Conservation (phyloP, 768 basidiomycete genomes). For the button mushroom (Agaricus bisporus) region DNA sequence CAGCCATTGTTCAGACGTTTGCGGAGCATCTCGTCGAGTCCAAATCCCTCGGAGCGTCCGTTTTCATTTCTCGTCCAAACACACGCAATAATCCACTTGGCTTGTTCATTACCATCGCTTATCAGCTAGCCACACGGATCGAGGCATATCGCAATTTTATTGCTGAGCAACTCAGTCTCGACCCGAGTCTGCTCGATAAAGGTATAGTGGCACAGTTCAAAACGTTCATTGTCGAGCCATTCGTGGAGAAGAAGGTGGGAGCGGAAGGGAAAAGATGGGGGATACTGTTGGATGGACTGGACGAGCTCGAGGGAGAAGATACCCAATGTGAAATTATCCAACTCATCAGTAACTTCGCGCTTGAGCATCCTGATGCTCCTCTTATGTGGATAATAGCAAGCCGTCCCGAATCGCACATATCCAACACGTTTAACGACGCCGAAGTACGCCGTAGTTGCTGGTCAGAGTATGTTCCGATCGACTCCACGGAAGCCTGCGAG, state of each 20-base stretch:
- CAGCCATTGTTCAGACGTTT: constrained; percentile 2
- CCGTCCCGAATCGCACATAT: neutral
- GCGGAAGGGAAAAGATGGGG: neutral
- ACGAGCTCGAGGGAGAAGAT: neutral
- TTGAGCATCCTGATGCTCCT: neutral
- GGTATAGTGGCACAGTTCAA: neutral
- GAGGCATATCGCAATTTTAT: neutral
- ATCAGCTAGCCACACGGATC: neutral
- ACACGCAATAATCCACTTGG: neutral
- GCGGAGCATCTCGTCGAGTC: neutral
- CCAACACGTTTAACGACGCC: neutral
- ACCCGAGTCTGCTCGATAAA: neutral
- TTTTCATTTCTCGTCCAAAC: constrained; percentile 4
- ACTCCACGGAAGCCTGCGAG: neutral
- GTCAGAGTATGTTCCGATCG: neutral
- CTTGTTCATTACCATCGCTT: neutral
- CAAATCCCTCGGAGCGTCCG: neutral
- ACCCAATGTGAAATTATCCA: neutral
- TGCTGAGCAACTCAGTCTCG: neutral
- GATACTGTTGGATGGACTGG: neutral
- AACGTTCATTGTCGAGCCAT: neutral
- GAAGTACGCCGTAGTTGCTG: neutral
- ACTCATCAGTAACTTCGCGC: neutral
- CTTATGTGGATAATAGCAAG: neutral
- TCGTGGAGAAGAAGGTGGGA: neutral